Percentiles rank a stretch among this genome's conserved stretches.
Evolutionary conservation across 169 alveolate genomes (phyloP).

Genomic region (Plasmodium gonderi): DNA sequence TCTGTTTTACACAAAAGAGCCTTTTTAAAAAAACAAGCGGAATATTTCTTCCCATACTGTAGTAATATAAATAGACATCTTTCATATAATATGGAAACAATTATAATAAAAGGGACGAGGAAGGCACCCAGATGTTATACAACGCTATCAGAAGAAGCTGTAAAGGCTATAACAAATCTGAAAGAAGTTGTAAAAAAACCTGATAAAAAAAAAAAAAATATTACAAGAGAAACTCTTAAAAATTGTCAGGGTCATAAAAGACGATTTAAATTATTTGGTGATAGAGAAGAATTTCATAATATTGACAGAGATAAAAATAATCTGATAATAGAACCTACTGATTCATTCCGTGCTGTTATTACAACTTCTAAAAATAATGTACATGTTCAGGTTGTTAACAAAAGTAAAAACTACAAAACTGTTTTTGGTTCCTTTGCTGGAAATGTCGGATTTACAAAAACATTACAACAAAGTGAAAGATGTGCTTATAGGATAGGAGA

Average conservation of each 20-base stretch:
- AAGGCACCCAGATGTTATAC: slow-evolving; percentile 3
- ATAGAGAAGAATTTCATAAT: slow-evolving; percentile 87
- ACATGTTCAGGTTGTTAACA: slow-evolving; percentile 87
- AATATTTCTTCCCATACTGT: neutral
- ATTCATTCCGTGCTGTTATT: slow-evolving; percentile 83
- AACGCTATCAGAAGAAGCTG: slow-evolving; percentile 72
- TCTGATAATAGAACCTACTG: slow-evolving; percentile 88
- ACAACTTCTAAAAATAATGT: slow-evolving; percentile 91
- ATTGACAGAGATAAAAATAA: slow-evolving; percentile 89
- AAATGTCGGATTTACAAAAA: slow-evolving; percentile 88
- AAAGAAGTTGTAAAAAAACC: slow-evolving; percentile 63
- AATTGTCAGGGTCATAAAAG: slow-evolving; percentile 75
- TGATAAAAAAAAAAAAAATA: slow-evolving; percentile 71
- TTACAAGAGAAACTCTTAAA: slow-evolving; percentile 73
- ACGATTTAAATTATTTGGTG: slow-evolving; percentile 65
- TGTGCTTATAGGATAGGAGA: slow-evolving; percentile 90
- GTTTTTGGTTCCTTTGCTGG: slow-evolving; percentile 89
- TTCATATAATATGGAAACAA: neutral
- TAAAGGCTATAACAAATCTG: slow-evolving; percentile 73
- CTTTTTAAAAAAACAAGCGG: neutral
- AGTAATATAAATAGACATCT: neutral
- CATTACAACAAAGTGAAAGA: slow-evolving; percentile 86
- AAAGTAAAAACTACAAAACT: slow-evolving; percentile 84
- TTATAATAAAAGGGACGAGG: neutral
- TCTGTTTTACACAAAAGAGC: neutral